Evolutionary conservation across 768 basidiomycete genomes (phyloP).

Genomic region (Lactarius psammicola): DNA sequence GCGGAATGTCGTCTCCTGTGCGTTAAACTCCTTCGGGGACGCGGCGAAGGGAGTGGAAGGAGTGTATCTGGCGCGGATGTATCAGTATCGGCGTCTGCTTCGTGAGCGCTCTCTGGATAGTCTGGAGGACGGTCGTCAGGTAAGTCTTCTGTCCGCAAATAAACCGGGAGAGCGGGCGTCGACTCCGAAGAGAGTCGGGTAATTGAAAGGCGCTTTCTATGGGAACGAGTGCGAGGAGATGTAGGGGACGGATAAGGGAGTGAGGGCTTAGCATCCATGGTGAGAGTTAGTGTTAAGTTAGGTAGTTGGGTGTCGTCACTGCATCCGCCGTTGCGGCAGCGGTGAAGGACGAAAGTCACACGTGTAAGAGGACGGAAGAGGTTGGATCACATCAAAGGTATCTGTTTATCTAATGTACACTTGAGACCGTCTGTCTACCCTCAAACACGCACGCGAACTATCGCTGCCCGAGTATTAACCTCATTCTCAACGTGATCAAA

Average conservation of each 20-base stretch:
- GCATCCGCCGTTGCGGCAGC: not conserved
- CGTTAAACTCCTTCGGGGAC: constrained; percentile 39
- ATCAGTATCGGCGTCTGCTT: constrained; percentile 73
- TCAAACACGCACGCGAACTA: constrained; percentile 20
- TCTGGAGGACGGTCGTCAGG: constrained; percentile 67
- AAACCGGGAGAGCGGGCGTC: constrained; percentile 62
- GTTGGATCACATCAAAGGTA: not conserved
- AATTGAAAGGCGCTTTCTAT: constrained; percentile 57
- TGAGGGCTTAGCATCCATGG: constrained; percentile 14
- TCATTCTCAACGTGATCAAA: constrained; percentile 20
- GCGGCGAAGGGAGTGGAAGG: constrained; percentile 37
- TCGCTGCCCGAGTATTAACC: not conserved
- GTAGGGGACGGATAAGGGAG: constrained; percentile 1
- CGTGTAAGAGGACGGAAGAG: not conserved
- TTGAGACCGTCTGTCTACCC: not conserved
- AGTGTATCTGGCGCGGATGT: constrained; percentile 37
- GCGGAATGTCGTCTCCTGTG: constrained; percentile 32
- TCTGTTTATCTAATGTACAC: too few species aligned
- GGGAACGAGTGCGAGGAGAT: constrained; percentile 34
- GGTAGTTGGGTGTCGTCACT: not conserved
- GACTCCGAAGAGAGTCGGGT: constrained; percentile 66
- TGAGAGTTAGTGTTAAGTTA: not conserved
- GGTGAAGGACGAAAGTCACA: not conserved
- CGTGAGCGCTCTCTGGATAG: constrained; percentile 74
- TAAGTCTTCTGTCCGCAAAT: constrained; percentile 41